phyloP scores from a whole-genome alignment of 345 rosid genomes.

The Noccaea caerulescens region DNA sequence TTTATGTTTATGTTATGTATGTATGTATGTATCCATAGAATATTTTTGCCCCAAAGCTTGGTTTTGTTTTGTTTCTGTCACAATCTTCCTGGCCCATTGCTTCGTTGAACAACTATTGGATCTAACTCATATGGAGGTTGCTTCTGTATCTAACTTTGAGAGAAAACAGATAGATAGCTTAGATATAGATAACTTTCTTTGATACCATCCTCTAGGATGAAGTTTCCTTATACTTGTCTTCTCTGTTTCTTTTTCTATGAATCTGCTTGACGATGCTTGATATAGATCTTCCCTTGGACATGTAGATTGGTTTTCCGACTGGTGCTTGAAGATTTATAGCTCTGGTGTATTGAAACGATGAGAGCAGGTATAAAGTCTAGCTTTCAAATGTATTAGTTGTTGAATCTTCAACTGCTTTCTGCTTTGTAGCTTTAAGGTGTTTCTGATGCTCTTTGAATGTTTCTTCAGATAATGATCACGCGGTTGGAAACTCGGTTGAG shows the following conservation, averaged over 20 bases:
- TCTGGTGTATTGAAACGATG: slow-evolving; percentile 51
- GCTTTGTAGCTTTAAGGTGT: slow-evolving; percentile 10
- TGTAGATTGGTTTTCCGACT: slow-evolving; percentile 10
- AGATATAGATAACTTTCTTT: not conserved
- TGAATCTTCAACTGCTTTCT: not conserved
- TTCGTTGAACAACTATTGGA: slow-evolving; percentile 44
- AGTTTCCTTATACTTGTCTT: slow-evolving; percentile 39
- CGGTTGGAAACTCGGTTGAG: slow-evolving; percentile 44
- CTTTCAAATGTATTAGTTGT: not conserved
- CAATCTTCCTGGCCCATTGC: slow-evolving; percentile 38
- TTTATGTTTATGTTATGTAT: not conserved
- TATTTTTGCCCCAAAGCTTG: slow-evolving; percentile 4
- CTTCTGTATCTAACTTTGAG: slow-evolving; percentile 27
- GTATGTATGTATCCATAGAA: not conserved
- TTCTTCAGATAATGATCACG: slow-evolving; percentile 59
- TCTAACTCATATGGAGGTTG: slow-evolving; percentile 38
- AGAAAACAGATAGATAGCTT: not conserved
- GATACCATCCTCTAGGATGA: slow-evolving; percentile 39
- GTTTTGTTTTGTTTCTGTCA: slow-evolving; percentile 40
- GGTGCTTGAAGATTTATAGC: slow-evolving; percentile 44
- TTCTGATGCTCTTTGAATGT: not conserved
- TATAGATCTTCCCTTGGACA: slow-evolving; percentile 1
- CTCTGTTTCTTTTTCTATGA: not conserved
- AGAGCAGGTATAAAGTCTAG: slow-evolving; percentile 55
- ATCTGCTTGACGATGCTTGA: not conserved